Conservation (phyloP, 164 flowering plant genomes). For the Chimonanthus praecox region DNA sequence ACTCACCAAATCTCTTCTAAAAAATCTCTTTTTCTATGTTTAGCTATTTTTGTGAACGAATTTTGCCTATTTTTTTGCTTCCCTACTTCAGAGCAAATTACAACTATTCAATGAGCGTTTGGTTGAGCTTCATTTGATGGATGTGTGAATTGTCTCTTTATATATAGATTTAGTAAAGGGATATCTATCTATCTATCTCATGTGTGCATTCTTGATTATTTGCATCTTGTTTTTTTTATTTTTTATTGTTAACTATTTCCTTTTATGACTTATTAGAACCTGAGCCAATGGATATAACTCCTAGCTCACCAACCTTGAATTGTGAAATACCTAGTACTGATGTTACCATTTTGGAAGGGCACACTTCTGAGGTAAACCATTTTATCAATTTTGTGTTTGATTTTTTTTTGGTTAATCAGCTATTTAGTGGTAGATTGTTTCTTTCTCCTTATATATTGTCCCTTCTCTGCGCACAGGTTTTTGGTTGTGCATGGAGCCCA, state of each 20-base stretch:
- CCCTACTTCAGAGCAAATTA: too few species aligned
- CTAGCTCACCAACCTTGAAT: conserved; percentile 35
- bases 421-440: neutral
- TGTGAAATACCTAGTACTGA: conserved; percentile 72
- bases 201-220: neutral
- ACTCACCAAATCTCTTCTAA: too few species aligned
- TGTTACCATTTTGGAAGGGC: conserved; percentile 88
- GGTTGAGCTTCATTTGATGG: too few species aligned
- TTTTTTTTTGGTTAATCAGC: neutral
- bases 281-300: conserved; percentile 76
- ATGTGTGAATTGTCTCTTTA: too few species aligned
- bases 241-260: neutral
- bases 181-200: neutral
- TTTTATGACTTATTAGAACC: conserved; percentile 33
- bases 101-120: too few species aligned
- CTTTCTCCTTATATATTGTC: neutral
- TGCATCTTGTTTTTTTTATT: too few species aligned
- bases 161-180: too few species aligned
- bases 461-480: conserved; percentile 46
- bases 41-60: too few species aligned
- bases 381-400: neutral
- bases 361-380: conserved; percentile 78
- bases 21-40: too few species aligned
- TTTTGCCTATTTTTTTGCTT: too few species aligned
- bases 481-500: conserved; percentile 99